Evolutionary conservation across 148 eudicot genomes (phyloP).

Genomic region (Amaranthus palmeri): DNA sequence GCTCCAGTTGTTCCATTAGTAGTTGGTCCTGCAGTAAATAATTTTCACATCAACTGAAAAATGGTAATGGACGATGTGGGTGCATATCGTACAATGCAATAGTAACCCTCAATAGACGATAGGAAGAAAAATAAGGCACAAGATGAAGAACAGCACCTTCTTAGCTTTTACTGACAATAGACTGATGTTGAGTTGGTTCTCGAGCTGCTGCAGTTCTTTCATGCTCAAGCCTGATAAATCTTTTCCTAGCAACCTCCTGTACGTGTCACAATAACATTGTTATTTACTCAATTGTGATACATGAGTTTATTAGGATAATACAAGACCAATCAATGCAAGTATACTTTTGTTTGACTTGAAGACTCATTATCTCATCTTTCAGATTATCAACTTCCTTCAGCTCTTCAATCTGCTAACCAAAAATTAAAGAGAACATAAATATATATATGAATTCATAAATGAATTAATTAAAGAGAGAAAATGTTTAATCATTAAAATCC

Average conservation of each 20-base stretch:
- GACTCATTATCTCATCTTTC: constrained; percentile 44
- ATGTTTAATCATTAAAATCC: neutral
- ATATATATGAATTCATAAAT: neutral
- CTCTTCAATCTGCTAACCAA: constrained; percentile 32
- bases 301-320: neutral
- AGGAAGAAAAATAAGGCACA: neutral
- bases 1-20: constrained; percentile 50
- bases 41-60: neutral
- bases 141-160: constrained; percentile 37
- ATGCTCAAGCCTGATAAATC: constrained; percentile 50
- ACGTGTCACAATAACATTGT: constrained; percentile 3
- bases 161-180: constrained; percentile 58
- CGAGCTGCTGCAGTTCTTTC: constrained; percentile 55
- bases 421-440: neutral
- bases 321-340: neutral
- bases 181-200: constrained; percentile 58
- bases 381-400: constrained; percentile 43
- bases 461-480: neutral
- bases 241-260: constrained; percentile 70
- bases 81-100: neutral
- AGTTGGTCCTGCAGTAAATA: constrained; percentile 53
- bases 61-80: too few relatives aligned
- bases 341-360: constrained; percentile 50
- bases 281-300: neutral
- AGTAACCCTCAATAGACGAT: neutral